phyloP scores from a whole-genome alignment of 2,329 filamentous ascomycete genomes.

The Camptophora hylomeconis region DNA sequence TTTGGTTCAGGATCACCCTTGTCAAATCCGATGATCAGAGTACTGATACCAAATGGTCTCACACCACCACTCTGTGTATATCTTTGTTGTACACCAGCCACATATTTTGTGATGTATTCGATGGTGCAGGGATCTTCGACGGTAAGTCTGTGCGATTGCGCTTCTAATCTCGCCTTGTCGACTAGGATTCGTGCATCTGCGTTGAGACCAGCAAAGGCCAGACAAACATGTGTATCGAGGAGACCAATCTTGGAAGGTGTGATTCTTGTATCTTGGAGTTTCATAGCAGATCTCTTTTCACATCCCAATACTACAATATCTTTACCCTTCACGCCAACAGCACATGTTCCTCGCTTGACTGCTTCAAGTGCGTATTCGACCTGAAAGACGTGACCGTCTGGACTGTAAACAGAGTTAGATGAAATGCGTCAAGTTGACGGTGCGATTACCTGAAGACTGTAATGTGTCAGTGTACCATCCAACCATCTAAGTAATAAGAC shows the following conservation, averaged over 20 bases:
- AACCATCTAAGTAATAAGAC: constrained; percentile 21
- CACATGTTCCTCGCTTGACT: constrained; percentile 97
- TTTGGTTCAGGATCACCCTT: constrained; percentile 77
- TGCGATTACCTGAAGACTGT: constrained; percentile 22
- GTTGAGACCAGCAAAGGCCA: constrained; percentile 94
- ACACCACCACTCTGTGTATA: constrained; percentile 99
- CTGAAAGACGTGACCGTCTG: constrained; percentile 98
- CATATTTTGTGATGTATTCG: constrained; percentile 99
- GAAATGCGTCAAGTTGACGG: background rate
- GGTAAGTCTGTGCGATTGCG: constrained; percentile 90
- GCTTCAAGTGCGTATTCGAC: constrained; percentile 99
- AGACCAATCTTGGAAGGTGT: constrained; percentile 97
- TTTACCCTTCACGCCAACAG: constrained; percentile 88
- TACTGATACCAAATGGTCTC: constrained; percentile 96
- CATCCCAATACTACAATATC: constrained; percentile 94
- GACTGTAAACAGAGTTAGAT: constrained; percentile 49
- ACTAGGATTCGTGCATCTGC: constrained; percentile 95
- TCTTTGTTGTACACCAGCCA: constrained; percentile 93
- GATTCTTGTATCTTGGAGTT: constrained; percentile 97
- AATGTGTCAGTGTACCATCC: constrained; percentile 9
- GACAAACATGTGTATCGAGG: constrained; percentile 88
- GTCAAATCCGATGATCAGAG: constrained; percentile 96
- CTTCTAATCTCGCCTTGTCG: constrained; percentile 94
- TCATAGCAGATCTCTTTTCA: constrained; percentile 98
- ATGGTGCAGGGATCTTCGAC: constrained; percentile 96